Evolutionary conservation across 2,329 filamentous ascomycete species (phyloP).

Genomic region (Aspergillus glaucus): DNA sequence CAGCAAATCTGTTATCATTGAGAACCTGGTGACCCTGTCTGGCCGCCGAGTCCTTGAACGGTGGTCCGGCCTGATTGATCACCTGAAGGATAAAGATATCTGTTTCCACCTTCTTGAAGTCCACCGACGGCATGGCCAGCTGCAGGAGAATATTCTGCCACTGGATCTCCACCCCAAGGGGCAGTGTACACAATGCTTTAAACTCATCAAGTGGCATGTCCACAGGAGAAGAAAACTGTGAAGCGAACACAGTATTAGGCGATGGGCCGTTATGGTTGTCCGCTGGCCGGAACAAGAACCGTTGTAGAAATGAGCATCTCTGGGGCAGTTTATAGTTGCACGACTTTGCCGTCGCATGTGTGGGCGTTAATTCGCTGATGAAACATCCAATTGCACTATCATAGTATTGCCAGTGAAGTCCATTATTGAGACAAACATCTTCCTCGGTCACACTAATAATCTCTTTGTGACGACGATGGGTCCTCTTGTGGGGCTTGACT

Average conservation of each 20-base stretch:
- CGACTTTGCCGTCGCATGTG: slow-evolving; percentile 9
- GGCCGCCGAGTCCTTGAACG: not conserved
- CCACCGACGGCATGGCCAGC: slow-evolving; percentile 41
- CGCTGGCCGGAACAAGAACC: slow-evolving; percentile 33
- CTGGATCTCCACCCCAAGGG: slow-evolving; percentile 44
- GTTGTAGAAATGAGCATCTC: slow-evolving; percentile 29
- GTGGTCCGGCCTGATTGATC: slow-evolving; percentile 43
- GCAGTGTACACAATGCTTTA: slow-evolving; percentile 46
- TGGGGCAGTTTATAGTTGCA: slow-evolving; percentile 35
- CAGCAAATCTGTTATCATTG: slow-evolving; percentile 16
- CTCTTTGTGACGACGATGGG: slow-evolving; percentile 25
- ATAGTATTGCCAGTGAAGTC: slow-evolving; percentile 29
- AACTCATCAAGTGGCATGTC: slow-evolving; percentile 50
- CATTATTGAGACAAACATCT: slow-evolving; percentile 44
- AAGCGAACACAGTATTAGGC: slow-evolving; percentile 50
- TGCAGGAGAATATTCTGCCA: slow-evolving; percentile 54
- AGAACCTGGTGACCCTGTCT: slow-evolving; percentile 20
- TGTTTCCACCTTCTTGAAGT: slow-evolving; percentile 48
- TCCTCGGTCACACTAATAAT: slow-evolving; percentile 18
- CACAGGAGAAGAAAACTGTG: slow-evolving; percentile 43
- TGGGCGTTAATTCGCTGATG: slow-evolving; percentile 11
- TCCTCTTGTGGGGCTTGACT: slow-evolving; percentile 29
- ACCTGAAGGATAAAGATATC: slow-evolving; percentile 45
- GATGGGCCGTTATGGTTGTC: slow-evolving; percentile 16
- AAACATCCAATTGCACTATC: slow-evolving; percentile 16